Base-by-base conservation (phyloP, 2,329 filamentous ascomycete species). In the Colletotrichum magnum region DNA sequence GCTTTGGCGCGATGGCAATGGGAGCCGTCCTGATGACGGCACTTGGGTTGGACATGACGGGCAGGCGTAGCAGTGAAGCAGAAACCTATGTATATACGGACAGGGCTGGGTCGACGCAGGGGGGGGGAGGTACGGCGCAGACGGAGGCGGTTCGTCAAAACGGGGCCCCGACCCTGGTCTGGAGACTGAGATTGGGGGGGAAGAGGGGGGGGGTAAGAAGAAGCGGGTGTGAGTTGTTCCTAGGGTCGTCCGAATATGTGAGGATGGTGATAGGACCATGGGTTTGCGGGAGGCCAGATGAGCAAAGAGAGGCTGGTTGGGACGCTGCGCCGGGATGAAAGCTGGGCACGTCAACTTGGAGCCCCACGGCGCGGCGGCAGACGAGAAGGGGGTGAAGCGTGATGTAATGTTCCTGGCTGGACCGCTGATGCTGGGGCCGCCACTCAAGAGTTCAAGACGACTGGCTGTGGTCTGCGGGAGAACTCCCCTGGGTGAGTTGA, bases 1-100 rank as follows among this genome's bases (percentile, higher is more conserved):
- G 87, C 78, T 90, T 89, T 73, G 89, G 87, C 72, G 89, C 89
- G 78, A 91, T 91, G 78, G 89, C 86, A 78, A 91, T 91, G 74
- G 89, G 89, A 77, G 87, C 88, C 81, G 89, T 90, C 79, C 89
- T 84, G 72, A 86, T 83, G 77, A 90, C 82, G 75, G 85, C 79
- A 75, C 79, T 83, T 73, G 86, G 82, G 74, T 84, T 86, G 74
- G 87, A 85, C 86, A 89, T 89, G 80, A 77, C 76, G 78, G 75
- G 77, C 75, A 75, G 72, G 72, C 64, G 62, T 62, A 63, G 54
- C 60, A 45, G 51, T 54, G 64, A 54, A 66, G 58, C 54, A 53
- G 52, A 64, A 70, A 56, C 68, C 65, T 64, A 72, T 68, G 68
- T 69, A 69, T 68, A 68, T 69, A 70, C 72, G 68, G 66, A 65